Conservation (phyloP, 345 rosid genomes). For the Eucalyptus erythrocorys region DNA sequence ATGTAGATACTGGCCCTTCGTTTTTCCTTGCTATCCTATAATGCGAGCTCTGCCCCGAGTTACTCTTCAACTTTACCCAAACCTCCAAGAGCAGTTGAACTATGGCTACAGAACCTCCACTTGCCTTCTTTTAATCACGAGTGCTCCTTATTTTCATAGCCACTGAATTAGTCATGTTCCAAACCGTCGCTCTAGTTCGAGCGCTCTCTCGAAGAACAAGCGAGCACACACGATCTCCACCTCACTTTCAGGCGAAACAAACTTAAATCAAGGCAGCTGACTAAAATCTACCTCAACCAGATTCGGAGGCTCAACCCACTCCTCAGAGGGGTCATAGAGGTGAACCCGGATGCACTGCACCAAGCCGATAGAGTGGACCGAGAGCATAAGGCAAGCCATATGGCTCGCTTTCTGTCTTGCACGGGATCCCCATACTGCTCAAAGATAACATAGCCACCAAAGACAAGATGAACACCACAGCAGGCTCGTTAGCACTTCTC, state of each 20-base stretch:
- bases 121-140: not conserved
- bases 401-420: slow-evolving; percentile 16
- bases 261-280: slow-evolving; percentile 51
- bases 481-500: slow-evolving; percentile 53
- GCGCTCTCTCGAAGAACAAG: slow-evolving; percentile 21
- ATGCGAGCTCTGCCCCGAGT: not conserved
- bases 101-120: not conserved
- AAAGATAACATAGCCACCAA: slow-evolving; percentile 63
- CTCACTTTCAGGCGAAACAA: slow-evolving; percentile 30
- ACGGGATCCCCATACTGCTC: slow-evolving; percentile 59
- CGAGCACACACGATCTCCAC: slow-evolving; percentile 26
- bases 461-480: slow-evolving; percentile 57
- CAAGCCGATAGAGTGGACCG: slow-evolving; percentile 49
- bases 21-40: not conserved
- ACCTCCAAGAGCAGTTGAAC: not conserved
- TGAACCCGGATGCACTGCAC: slow-evolving; percentile 49
- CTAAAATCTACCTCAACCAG: slow-evolving; percentile 30
- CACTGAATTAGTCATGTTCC: not conserved
- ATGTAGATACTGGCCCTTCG: not conserved
- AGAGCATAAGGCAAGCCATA: slow-evolving; percentile 15
- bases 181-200: not conserved
- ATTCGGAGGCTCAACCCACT: slow-evolving; percentile 33
- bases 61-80: not conserved
- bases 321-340: slow-evolving; percentile 51
- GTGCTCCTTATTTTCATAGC: not conserved